phyloP scores from a whole-genome alignment of 2,329 filamentous ascomycete species.

The Hypocrella siamensis region DNA sequence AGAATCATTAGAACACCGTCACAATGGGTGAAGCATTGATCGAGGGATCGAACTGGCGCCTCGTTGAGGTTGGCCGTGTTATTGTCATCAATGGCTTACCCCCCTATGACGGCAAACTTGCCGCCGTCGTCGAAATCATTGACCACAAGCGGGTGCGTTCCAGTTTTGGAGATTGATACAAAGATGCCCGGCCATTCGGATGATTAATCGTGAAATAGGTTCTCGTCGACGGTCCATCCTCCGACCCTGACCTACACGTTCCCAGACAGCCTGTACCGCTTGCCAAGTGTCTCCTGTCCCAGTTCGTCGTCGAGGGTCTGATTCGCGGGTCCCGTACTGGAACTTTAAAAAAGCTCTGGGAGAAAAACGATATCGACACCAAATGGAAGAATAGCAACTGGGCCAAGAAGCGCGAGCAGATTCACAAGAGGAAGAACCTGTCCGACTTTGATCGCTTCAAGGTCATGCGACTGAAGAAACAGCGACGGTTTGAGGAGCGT shows the following conservation, averaged over 20 bases:
- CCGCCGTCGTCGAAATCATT: constrained; percentile 96
- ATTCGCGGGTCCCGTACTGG: constrained; percentile 73
- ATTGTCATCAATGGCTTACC: constrained; percentile 74
- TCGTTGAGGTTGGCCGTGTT: constrained; percentile 96
- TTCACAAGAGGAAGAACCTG: constrained; percentile 73
- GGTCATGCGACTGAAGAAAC: constrained; percentile 98
- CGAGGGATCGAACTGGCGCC: constrained; percentile 76
- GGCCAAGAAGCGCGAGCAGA: constrained; percentile 84
- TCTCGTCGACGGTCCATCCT: constrained; percentile 87
- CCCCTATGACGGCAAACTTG: constrained; percentile 71
- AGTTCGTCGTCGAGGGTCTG: constrained; percentile 73
- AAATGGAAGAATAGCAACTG: constrained; percentile 87
- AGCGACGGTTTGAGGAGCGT: constrained; percentile 95
- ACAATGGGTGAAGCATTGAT: constrained; percentile 74
- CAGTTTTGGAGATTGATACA: not conserved
- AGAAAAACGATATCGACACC: constrained; percentile 76
- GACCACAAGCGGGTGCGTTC: constrained; percentile 98
- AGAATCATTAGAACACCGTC: constrained; percentile 35
- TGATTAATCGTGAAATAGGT: constrained; percentile 39
- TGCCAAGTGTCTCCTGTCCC: constrained; percentile 73
- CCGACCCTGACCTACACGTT: constrained; percentile 62
- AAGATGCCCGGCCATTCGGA: not conserved
- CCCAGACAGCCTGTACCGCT: constrained; percentile 79
- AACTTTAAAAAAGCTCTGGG: constrained; percentile 77
- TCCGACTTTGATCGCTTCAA: constrained; percentile 99